phyloP scores from a whole-genome alignment of 805 yeast genomes.

The Nakazawaea molendinolei region DNA sequence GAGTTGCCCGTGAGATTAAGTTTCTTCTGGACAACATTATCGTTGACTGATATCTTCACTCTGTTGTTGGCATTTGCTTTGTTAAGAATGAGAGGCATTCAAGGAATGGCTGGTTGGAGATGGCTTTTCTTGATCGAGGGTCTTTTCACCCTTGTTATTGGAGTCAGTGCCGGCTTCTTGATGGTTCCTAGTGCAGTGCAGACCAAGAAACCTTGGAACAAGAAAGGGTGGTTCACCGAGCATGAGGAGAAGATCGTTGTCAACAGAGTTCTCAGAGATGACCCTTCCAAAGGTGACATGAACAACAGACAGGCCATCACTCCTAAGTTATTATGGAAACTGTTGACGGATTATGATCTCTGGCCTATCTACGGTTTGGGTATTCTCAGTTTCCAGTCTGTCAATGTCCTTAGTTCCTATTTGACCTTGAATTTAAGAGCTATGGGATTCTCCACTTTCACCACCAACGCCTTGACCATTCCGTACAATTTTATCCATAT shows the following conservation, averaged over 20 bases:
- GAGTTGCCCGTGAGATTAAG: constrained; percentile 46
- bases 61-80: constrained; percentile 46
- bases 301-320: constrained; percentile 50
- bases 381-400: constrained; percentile 32
- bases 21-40: constrained; percentile 36
- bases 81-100: constrained; percentile 25
- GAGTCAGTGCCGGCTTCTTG: constrained; percentile 34
- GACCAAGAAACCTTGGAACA: constrained; percentile 42
- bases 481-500: constrained; percentile 38
- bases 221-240: constrained; percentile 38
- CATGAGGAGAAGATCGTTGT: constrained; percentile 33
- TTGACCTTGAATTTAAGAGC: constrained; percentile 40
- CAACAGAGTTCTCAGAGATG: constrained; percentile 34
- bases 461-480: constrained; percentile 45
- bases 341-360: constrained; percentile 42
- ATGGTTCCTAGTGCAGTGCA: constrained; percentile 54
- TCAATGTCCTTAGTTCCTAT: constrained; percentile 32
- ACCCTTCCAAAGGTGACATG: constrained; percentile 52
- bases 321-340: constrained; percentile 29
- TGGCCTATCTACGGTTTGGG: constrained; percentile 51
- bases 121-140: constrained; percentile 31
- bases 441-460: constrained; percentile 47
- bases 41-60: constrained; percentile 35
- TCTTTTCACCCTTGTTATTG: constrained; percentile 27
- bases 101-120: constrained; percentile 28